phyloP scores from a whole-genome alignment of 2,329 filamentous ascomycete genomes.

The Aschersonia sp. region DNA sequence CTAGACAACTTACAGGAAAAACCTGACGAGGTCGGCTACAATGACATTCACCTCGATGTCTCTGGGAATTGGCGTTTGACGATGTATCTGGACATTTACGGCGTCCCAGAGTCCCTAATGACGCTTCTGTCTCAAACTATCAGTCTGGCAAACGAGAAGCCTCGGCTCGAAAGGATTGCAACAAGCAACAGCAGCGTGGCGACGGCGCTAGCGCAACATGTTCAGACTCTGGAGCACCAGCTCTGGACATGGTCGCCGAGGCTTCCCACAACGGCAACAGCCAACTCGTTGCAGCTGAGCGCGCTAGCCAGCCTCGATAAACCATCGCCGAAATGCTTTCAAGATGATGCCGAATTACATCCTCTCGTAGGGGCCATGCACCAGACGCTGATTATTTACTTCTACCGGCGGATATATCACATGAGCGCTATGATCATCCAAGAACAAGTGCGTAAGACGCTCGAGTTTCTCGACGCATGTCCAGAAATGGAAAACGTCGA shows the following conservation, averaged over 20 bases:
- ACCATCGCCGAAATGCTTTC: no score
- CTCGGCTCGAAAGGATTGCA: conserved; percentile 12
- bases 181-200: conserved; percentile 10
- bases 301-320: no score
- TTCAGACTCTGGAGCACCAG: conserved; percentile 16
- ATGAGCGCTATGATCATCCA: conserved; percentile 24
- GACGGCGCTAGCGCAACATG: conserved; percentile 12
- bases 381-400: conserved; percentile 27
- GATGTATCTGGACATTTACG: conserved; percentile 28
- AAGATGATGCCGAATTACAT: background rate
- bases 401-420: conserved; percentile 24
- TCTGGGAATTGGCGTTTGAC: conserved; percentile 24
- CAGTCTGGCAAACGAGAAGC: conserved; percentile 26
- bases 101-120: conserved; percentile 25
- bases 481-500: conserved; percentile 17
- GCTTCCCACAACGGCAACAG: no score
- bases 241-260: conserved; percentile 15
- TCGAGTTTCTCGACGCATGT: conserved; percentile 20
- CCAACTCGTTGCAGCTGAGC: no score
- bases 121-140: conserved; percentile 25
- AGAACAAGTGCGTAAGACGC: conserved; percentile 17
- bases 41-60: conserved; percentile 26
- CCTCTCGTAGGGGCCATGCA: conserved; percentile 18
- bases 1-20: conserved; percentile 13
- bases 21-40: conserved; percentile 22